Base-by-base conservation (phyloP, 2,329 filamentous ascomycete species). In the Alternaria arborescens region DNA sequence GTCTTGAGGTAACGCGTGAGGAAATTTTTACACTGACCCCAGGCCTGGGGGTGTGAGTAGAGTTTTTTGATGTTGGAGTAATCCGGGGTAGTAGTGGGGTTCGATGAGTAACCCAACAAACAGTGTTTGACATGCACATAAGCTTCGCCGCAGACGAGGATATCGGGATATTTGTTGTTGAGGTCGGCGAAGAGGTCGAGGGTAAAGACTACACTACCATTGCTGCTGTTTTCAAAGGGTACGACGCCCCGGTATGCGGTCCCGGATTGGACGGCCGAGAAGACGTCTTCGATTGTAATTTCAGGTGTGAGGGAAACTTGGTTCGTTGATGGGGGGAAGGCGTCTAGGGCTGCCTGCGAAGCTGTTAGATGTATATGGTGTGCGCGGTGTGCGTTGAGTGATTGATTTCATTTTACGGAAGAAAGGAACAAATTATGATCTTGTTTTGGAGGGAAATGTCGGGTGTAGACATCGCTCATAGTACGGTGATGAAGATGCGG, bases 161-260 rank as follows among this genome's bases (percentile, higher is more conserved):
- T 85, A 73, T 91, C 87, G 11, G 84, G 83, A 74, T 91, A 92
- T 43, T 80, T 79, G 42, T 78, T 80, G 40, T 87, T 81, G 26
- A 91, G 84, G 80, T 97, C 93, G 67, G 92, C 92, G 61, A 99
- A 88, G 66, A 94, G 87, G 79, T 97, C 94, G 24, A 98, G 86
- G 0, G 94, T 97, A 78, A 93, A 91, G 57, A 95, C 88, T 51
- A 99, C 95, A 55, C 91, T 90, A 72, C 95, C 95, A 79, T 98
- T 97, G 75, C 92, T 94, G 41, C 92, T 96, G 82, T 99, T 99
- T 77, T 98, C 94, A 79, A 97, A 94, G 7, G 95, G 95, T 2
- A 97, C 91, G 32, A 98, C 91, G 68, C 94, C 95, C 58, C 89
- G 89, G 53, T 85, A 80, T 0, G 87, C 87, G 44, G 82, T 76